phyloP scores from a whole-genome alignment of 83 land plant genomes.

The Picea engelmannii region DNA sequence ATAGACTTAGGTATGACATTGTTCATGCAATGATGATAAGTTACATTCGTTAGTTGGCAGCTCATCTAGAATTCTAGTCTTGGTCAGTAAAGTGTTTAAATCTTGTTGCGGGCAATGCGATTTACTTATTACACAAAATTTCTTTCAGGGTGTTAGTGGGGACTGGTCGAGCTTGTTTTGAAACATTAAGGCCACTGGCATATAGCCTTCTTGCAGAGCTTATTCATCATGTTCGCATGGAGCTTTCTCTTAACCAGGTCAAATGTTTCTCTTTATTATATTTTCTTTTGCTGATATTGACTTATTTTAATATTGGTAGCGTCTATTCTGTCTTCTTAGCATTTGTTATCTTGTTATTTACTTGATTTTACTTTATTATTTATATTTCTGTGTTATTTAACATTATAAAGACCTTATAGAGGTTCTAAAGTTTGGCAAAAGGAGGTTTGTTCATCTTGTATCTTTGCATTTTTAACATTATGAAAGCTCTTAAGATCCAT shows the following conservation, averaged over 20 bases:
- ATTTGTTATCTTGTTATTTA: no score
- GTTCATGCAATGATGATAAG: not conserved
- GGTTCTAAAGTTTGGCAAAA: not conserved
- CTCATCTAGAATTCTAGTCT: not conserved
- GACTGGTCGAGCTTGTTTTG: constrained; percentile 95
- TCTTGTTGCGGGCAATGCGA: not conserved
- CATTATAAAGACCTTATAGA: not conserved
- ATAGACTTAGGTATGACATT: not conserved
- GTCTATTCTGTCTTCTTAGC: not conserved
- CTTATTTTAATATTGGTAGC: not conserved
- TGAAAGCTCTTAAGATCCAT: not conserved
- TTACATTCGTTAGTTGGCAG: not conserved
- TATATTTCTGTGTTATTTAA: not conserved
- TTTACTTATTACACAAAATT: not conserved
- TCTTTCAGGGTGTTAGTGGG: constrained; percentile 88
- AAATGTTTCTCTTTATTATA: not conserved
- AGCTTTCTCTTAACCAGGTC: constrained; percentile 89
- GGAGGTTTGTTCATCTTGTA: not conserved
- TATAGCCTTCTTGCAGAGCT: constrained; percentile 97
- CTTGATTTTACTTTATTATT: not conserved
- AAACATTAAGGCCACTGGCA: constrained; percentile 94
- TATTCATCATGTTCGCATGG: constrained; percentile 92
- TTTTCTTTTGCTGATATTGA: no score
- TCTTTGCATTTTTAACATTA: not conserved
- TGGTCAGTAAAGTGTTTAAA: not conserved